Evolutionary conservation across 768 basidiomycete species (phyloP).

Genomic region (Atractiella rhizophila): DNA sequence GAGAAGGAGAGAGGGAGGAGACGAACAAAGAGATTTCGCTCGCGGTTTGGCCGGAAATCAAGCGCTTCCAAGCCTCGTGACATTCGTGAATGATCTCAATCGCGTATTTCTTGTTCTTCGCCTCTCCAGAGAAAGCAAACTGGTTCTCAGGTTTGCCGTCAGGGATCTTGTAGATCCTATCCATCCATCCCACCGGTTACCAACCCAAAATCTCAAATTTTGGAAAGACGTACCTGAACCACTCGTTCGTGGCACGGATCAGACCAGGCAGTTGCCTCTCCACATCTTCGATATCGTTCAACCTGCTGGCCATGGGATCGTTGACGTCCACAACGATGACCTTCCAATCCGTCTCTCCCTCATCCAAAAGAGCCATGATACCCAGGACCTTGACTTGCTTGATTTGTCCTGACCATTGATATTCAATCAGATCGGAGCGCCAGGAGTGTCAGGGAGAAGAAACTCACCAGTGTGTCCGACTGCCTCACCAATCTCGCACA

Average conservation of each 20-base stretch:
- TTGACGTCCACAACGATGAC: slow-evolving; percentile 90
- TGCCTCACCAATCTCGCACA: slow-evolving; percentile 98
- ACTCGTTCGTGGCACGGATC: slow-evolving; percentile 91
- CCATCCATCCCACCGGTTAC: no score
- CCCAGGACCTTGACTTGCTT: slow-evolving; percentile 99
- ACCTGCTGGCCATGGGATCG: slow-evolving; percentile 80
- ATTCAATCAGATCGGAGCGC: no score
- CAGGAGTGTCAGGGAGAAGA: no score
- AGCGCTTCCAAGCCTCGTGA: slow-evolving; percentile 92
- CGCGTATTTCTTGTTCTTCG: slow-evolving; percentile 99
- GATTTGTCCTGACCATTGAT: no score
- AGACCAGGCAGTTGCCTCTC: slow-evolving; percentile 92
- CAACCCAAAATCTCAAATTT: neutral
- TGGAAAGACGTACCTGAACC: slow-evolving; percentile 52
- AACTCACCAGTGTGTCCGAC: slow-evolving; percentile 81
- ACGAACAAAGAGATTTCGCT: slow-evolving; percentile 66
- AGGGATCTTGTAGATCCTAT: slow-evolving; percentile 26
- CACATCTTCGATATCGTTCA: slow-evolving; percentile 98
- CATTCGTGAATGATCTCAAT: slow-evolving; percentile 97
- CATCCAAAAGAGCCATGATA: slow-evolving; percentile 97
- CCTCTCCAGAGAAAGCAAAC: slow-evolving; percentile 97
- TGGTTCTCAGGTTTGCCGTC: slow-evolving; percentile 55
- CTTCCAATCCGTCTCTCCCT: slow-evolving; percentile 99
- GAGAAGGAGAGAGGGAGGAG: neutral
- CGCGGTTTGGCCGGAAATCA: slow-evolving; percentile 46